Evolutionary conservation across 2,329 filamentous ascomycete species (phyloP).

Genomic region (Talaromyces sp.): DNA sequence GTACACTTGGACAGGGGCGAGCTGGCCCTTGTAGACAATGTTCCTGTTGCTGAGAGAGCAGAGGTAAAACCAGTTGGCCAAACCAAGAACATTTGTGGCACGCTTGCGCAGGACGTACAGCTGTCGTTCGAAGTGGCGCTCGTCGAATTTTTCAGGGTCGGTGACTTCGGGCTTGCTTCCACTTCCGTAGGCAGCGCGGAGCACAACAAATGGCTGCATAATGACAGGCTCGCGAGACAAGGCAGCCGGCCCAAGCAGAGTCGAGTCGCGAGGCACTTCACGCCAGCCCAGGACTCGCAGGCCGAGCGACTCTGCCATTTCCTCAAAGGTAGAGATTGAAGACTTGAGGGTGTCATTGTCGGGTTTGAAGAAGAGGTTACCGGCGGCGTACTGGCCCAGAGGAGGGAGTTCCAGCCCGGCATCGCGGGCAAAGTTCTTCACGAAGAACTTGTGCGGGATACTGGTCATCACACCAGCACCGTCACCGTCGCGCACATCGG

Average conservation of each 20-base stretch:
- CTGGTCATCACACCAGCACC: constrained; percentile 99
- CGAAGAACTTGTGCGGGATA: constrained; percentile 95
- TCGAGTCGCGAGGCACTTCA: constrained; percentile 89
- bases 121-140: constrained; percentile 82
- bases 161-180: constrained; percentile 72
- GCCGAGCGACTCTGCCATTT: constrained; percentile 80
- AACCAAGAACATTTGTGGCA: constrained; percentile 85
- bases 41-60: constrained; percentile 97
- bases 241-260: constrained; percentile 84
- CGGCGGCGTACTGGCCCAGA: constrained; percentile 88
- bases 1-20: constrained; percentile 91
- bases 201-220: constrained; percentile 89
- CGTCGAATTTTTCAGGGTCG: constrained; percentile 75
- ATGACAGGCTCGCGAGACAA: constrained; percentile 92
- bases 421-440: constrained; percentile 96
- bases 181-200: constrained; percentile 75
- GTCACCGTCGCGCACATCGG: constrained; percentile 95
- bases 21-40: constrained; percentile 97
- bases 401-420: constrained; percentile 81
- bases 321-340: constrained; percentile 88
- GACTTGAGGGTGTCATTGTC: constrained; percentile 83
- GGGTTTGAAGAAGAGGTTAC: constrained; percentile 98
- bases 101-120: constrained; percentile 92
- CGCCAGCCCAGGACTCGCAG: constrained; percentile 93
- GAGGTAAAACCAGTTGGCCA: constrained; percentile 98